A percentile compares a stretch with the other conserved stretches of the same genome.
These are phyloP conservation scores for Sporothrix globosa DNA, from an alignment of 2,329 filamentous ascomycete species.

Conservation along the genomic window DNA sequence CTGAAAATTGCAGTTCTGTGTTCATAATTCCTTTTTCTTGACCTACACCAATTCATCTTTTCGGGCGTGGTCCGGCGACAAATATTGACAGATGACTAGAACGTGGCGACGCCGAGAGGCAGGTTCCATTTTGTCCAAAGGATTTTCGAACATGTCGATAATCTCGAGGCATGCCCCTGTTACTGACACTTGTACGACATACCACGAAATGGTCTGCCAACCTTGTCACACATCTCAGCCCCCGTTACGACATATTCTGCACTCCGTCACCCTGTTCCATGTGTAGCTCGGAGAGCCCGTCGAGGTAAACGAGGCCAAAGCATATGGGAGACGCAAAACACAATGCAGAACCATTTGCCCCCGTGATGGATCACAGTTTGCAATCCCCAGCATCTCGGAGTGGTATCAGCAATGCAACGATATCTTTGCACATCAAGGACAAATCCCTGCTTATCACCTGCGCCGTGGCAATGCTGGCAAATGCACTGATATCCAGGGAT, in stretches of 20 bases:
- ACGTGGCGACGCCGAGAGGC: neutral
- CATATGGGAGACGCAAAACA: neutral
- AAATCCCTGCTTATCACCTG: neutral
- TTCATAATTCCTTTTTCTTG: neutral
- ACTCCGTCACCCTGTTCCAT: neutral
- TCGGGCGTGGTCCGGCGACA: neutral
- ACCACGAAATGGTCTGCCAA: neutral
- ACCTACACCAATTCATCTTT: neutral
- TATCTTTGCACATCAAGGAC: neutral
- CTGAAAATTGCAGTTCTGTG: neutral
- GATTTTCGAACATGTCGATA: neutral
- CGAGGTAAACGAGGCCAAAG: neutral
- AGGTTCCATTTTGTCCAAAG: no score
- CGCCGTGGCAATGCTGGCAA: no score
- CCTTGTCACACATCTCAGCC: neutral
- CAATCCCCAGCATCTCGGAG: neutral
- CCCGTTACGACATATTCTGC: neutral
- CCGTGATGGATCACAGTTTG: neutral
- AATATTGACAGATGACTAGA: slow-evolving; percentile 10
- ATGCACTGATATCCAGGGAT: no score
- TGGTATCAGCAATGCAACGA: no score
- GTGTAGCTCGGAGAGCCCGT: neutral
- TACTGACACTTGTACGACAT: neutral
- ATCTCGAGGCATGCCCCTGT: neutral
- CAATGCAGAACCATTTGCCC: neutral